Evolutionary conservation across 768 basidiomycete species (phyloP).

Genomic region (Xerocomellus amylosporus): DNA sequence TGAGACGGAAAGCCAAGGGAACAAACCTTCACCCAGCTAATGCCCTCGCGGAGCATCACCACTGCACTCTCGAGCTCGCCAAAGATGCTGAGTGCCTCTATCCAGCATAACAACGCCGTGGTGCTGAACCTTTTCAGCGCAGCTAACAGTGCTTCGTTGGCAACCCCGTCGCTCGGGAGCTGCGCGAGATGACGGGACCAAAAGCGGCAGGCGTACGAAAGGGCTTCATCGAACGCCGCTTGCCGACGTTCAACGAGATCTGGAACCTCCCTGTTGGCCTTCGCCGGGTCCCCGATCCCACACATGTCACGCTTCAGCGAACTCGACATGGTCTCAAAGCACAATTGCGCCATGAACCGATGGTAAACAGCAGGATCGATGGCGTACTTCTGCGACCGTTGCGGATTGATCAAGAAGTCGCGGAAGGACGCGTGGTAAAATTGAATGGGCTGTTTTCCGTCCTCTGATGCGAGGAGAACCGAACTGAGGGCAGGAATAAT

Average conservation of each 20-base stretch:
- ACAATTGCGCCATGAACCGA: conserved; percentile 17
- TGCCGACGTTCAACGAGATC: conserved; percentile 18
- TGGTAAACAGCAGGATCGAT: conserved; percentile 16
- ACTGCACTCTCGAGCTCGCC: conserved; percentile 16
- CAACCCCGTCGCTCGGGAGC: conserved; percentile 5
- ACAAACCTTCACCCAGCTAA: conserved; percentile 18
- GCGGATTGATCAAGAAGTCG: conserved; percentile 16
- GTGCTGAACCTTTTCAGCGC: conserved; percentile 12
- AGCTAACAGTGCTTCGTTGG: conserved; percentile 8
- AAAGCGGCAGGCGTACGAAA: conserved; percentile 20
- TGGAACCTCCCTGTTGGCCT: conserved; percentile 12
- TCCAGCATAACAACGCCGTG: conserved; percentile 15
- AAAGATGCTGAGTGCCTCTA: conserved; percentile 19
- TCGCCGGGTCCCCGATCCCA: conserved; percentile 15
- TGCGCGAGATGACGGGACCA: conserved; percentile 20
- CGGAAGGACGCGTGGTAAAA: conserved; percentile 24
- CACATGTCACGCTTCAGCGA: conserved; percentile 24
- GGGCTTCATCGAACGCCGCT: conserved; percentile 12
- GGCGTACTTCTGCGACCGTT: conserved; percentile 16
- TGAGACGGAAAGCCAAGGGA: not conserved
- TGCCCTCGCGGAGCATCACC: conserved; percentile 12
- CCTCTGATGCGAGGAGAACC: conserved; percentile 18
- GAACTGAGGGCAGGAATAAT: conserved; percentile 17
- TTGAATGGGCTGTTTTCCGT: conserved; percentile 19
- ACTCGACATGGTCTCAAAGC: conserved; percentile 17